Base-by-base conservation (phyloP, 352 stramenopile genomes). In the Globisporangium viniferum region DNA sequence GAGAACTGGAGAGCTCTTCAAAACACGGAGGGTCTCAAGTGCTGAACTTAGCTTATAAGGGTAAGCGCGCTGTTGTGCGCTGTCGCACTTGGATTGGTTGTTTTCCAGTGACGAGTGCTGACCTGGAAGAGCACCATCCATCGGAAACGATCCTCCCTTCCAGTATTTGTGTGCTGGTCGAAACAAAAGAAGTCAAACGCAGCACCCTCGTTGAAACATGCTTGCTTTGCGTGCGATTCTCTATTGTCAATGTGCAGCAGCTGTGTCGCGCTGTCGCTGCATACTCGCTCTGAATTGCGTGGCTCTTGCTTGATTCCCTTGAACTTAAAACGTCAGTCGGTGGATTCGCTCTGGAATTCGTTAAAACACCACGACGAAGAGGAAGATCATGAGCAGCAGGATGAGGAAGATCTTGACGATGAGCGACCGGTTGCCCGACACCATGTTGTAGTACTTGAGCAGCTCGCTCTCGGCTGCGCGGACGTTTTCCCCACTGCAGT, bases 401-500 rank as follows among this genome's bases (percentile, higher is more conserved):
- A 95, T 73, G 71, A 93, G 64, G 67, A 95, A 95, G 72, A 95
- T 89, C 78, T 95, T 95, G 64, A 95, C 60, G 65, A 95, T 95
- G 55, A 95, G 74, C 61, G 85, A 86, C 5, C 87, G 87, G 63
- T 95, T 95, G 35, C 85, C 80, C 22, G 79, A 81, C 18, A 91
- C 81, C 82, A 93, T 93, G 66, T 89, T 92, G 72, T 90, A 95
- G 44, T 91, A 82, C 70, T 93, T 93, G 53, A 95, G 75, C 68
- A 95, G 73, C 64, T 93, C 88, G 29, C 79, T 79, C 59, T 95
- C 83, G 0, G 84, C 83, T 14, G 73, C 77, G 39, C 92, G 81
- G 29, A 93, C 85, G 67, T 95, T 95, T 8, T 77, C 76, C 78
- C 92, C 84, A 2, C 88, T 94, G 59, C 6, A 48, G 41, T n/a